Percentiles rank a stretch among this genome's conserved stretches.
Evolutionary conservation across 2,329 filamentous ascomycete species (phyloP).

Genomic region (Triangularia setosa): DNA sequence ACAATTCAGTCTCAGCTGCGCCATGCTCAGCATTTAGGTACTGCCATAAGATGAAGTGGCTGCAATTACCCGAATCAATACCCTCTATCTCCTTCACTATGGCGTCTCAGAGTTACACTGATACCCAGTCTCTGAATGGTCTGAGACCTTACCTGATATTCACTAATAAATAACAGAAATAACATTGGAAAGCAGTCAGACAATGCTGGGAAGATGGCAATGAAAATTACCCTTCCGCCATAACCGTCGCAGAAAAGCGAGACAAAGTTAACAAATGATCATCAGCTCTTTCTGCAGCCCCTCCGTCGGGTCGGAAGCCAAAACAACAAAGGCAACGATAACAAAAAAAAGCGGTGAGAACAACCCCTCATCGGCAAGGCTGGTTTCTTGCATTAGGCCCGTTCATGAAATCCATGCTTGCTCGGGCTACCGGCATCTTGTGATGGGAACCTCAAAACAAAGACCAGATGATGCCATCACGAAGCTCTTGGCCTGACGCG

Average conservation of each 20-base stretch:
- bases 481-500: not conserved
- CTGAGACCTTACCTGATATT: not conserved
- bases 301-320: not conserved
- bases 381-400: not conserved
- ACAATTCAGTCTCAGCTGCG: no score
- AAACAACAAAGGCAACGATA: not conserved
- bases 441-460: not conserved
- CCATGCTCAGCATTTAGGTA: no score
- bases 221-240: not conserved
- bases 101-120: not conserved
- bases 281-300: not conserved
- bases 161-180: not conserved
- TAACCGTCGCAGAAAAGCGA: not conserved
- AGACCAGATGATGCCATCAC: not conserved
- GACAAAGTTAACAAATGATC: no score
- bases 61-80: not conserved
- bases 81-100: not conserved
- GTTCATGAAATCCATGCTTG: not conserved
- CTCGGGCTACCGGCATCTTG: slow-evolving; percentile 2
- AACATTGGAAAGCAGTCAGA: not conserved
- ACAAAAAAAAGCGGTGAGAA: slow-evolving; percentile 3
- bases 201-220: slow-evolving; percentile 1
- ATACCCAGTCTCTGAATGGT: not conserved
- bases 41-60: not conserved
- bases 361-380: slow-evolving; percentile 6